Percentiles rank a stretch among this genome's conserved stretches.
These are phyloP conservation scores for Ascochyta fabae DNA, from an alignment of 2,329 filamentous ascomycete species.

Conservation along the genomic window DNA sequence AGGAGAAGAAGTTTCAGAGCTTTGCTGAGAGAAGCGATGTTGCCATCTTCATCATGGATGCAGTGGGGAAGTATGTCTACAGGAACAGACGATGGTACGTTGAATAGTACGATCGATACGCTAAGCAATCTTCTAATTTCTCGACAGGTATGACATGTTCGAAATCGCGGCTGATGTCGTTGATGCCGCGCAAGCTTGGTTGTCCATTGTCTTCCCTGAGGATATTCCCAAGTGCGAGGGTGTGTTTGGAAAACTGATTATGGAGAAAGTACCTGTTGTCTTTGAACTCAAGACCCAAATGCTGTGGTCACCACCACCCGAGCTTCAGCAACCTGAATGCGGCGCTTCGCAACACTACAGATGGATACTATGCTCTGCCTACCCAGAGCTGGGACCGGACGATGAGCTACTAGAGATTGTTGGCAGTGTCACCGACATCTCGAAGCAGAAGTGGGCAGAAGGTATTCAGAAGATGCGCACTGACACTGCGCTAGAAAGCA, in stretches of 20 bases:
- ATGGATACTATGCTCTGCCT: slow-evolving; percentile 43
- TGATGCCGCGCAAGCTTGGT: slow-evolving; percentile 32
- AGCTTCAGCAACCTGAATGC: slow-evolving; percentile 16
- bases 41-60: slow-evolving; percentile 50
- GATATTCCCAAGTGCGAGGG: slow-evolving; percentile 43
- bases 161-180: slow-evolving; percentile 21
- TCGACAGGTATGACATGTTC: slow-evolving; percentile 36
- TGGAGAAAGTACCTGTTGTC: slow-evolving; percentile 42
- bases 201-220: slow-evolving; percentile 39
- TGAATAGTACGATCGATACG: background rate
- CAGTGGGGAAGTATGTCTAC: slow-evolving; percentile 47
- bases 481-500: slow-evolving; percentile 40
- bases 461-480: slow-evolving; percentile 40
- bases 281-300: slow-evolving; percentile 49
- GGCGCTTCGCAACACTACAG: slow-evolving; percentile 23
- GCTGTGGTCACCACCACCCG: slow-evolving; percentile 40
- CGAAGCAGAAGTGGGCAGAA: slow-evolving; percentile 48
- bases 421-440: slow-evolving; percentile 48
- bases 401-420: slow-evolving; percentile 40
- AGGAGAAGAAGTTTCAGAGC: slow-evolving; percentile 45
- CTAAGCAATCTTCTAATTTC: background rate
- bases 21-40: slow-evolving; percentile 50
- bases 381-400: slow-evolving; percentile 30
- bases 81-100: slow-evolving; percentile 50
- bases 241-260: slow-evolving; percentile 39